Evolutionary conservation across 176 grass and related monocot genomes (phyloP).

Genomic region (Carex cristatella): DNA sequence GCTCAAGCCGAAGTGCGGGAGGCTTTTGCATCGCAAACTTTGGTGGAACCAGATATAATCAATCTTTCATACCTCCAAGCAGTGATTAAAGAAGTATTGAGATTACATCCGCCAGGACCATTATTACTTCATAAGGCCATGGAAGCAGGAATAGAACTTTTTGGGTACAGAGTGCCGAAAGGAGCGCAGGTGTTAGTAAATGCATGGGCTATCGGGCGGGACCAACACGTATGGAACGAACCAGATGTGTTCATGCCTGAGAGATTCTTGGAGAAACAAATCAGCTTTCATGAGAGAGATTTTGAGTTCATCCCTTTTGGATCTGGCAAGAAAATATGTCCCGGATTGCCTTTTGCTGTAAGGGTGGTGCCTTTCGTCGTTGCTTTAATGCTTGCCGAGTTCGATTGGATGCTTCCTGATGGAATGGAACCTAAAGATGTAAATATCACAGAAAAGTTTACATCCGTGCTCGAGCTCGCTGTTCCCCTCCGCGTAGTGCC

Average conservation of each 20-base stretch:
- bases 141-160: constrained; percentile 28
- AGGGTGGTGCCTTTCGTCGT: constrained; percentile 38
- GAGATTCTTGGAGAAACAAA: constrained; percentile 29
- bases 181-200: constrained; percentile 40
- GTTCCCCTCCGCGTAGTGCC: constrained; percentile 40
- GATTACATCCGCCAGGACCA: constrained; percentile 50
- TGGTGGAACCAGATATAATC: constrained; percentile 18
- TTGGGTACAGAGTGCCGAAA: constrained; percentile 32
- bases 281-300: constrained; percentile 29
- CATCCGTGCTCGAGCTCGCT: constrained; percentile 36
- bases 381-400: constrained; percentile 34
- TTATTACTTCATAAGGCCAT: constrained; percentile 44
- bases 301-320: constrained; percentile 61
- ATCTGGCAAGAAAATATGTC: constrained; percentile 44
- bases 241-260: constrained; percentile 44
- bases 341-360: constrained; percentile 43
- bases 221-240: constrained; percentile 33
- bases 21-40: constrained; percentile 17
- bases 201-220: constrained; percentile 46
- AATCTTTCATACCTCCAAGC: constrained; percentile 48
- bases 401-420: constrained; percentile 46
- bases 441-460: constrained; percentile 40
- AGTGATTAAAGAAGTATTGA: constrained; percentile 57
- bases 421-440: constrained; percentile 41
- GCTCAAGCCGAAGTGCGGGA: constrained; percentile 41